A percentile compares a stretch with the other conserved stretches of the same genome.
These are phyloP conservation scores for Dipodascus geniculatus DNA, from an alignment of 805 yeast genomes.

Conservation along the genomic window DNA sequence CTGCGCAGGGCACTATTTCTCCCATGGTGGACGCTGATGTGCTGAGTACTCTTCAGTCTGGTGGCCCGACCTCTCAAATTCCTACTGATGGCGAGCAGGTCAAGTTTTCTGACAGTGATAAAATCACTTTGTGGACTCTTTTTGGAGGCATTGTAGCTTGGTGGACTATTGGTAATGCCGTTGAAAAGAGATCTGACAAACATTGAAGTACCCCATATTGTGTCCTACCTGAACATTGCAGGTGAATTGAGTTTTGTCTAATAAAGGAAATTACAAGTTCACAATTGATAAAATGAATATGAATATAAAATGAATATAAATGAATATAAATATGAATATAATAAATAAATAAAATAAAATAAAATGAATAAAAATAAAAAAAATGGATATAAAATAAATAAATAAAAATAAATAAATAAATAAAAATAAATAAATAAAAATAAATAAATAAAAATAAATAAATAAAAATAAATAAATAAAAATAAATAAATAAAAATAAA, in stretches of 20 bases:
- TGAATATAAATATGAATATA: too few relatives aligned
- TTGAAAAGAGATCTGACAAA: constrained; percentile 6
- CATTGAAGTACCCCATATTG: background rate
- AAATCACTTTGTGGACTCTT: constrained; percentile 22
- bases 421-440: too few relatives aligned
- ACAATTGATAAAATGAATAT: too few relatives aligned
- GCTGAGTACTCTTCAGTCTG: constrained; percentile 13
- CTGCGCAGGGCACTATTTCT: constrained; percentile 12
- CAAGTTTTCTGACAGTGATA: constrained; percentile 22
- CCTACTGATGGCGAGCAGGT: constrained; percentile 10
- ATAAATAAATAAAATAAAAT: too few relatives aligned
- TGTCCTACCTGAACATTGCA: background rate
- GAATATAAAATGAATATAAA: too few relatives aligned
- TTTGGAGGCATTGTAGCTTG: constrained; percentile 25
- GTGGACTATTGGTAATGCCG: constrained; percentile 24
- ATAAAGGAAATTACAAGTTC: background rate
- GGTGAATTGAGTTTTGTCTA: background rate
- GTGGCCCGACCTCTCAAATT: constrained; percentile 20
- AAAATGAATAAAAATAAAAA: too few relatives aligned
- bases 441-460: too few relatives aligned
- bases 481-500: too few relatives aligned
- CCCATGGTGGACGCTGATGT: constrained; percentile 16
- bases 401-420: too few relatives aligned
- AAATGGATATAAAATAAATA: too few relatives aligned
- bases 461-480: too few relatives aligned